Percentiles rank a stretch among this genome's conserved stretches.
phyloP scores from a whole-genome alignment of 768 basidiomycete species.

The Lanmaoa rubissima region DNA sequence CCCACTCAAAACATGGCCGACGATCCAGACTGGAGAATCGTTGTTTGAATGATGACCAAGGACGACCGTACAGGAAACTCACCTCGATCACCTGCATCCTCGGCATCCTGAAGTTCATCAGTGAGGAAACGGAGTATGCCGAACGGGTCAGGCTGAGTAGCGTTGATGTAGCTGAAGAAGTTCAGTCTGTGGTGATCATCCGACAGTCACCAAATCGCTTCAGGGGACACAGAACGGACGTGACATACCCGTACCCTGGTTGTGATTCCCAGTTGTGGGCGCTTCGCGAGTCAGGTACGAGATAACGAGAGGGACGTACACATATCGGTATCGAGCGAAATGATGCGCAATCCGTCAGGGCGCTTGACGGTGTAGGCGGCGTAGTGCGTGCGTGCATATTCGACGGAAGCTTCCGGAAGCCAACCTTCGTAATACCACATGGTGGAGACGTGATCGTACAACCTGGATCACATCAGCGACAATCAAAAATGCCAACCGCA shows the following conservation, averaged over 20 bases:
- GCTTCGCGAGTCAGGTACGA: not conserved
- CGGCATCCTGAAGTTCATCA: constrained; percentile 51
- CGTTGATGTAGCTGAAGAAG: constrained; percentile 49
- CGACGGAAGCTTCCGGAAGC: constrained; percentile 38
- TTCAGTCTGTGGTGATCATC: constrained; percentile 33
- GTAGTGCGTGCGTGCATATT: constrained; percentile 46
- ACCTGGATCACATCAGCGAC: constrained; percentile 29
- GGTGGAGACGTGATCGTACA: constrained; percentile 46
- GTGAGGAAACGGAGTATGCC: constrained; percentile 52
- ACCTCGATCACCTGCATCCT: constrained; percentile 48
- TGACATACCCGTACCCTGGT: constrained; percentile 36
- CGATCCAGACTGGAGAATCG: constrained; percentile 41
- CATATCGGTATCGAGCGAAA: constrained; percentile 50
- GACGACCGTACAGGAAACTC: not conserved
- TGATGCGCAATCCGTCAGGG: constrained; percentile 44
- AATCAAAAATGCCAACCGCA: not conserved
- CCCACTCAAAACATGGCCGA: constrained; percentile 50
- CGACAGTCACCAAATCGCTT: not conserved
- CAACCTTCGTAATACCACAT: constrained; percentile 49
- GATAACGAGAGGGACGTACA: constrained; percentile 32
- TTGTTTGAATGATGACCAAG: not conserved
- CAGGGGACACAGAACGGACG: not conserved
- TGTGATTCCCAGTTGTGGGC: not conserved
- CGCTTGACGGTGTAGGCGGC: constrained; percentile 46
- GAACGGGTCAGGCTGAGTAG: constrained; percentile 42